Base-by-base conservation (phyloP, 805 yeast genomes). In the Saturnispora ahearnii region DNA sequence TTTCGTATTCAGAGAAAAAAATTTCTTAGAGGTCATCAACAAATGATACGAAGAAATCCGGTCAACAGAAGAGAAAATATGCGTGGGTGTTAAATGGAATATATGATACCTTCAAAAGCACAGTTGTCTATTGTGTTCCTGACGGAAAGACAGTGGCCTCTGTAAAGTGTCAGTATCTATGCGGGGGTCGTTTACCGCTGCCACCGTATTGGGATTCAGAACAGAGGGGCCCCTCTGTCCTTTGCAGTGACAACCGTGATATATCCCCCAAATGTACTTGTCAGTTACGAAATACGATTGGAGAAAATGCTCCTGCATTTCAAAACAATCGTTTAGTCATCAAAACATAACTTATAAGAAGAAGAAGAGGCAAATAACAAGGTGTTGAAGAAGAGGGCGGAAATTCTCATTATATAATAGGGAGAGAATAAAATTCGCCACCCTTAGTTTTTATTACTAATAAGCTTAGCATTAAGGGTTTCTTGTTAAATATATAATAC, bases 181-280 rank as follows among this genome's bases (percentile, higher is more conserved):
- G 45, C 63, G 81, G 80, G 79, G 64, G 62, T 75, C 77, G 81
- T 77, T 77, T 77, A 77, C 78, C 78, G 69, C 65, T 58, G 59
- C 62, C 65, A 66, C 40, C 26, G 40, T 36, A 22, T 18, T 10
- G 12, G 21, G 10, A 15, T n/a, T 21, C 21, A 8, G 24, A 36
- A 22, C 8, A 36, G 40, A 11, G 40, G 40, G 40, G 40, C 40
- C 40, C 40, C 40, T 10, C 24, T 22, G 10, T 18, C 24, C 21
- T 22, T 8, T 18, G 40, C 40, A 36, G 40, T 36, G 40, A 36
- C 40, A 28, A 62, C 67, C 74, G 77, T 56, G 79, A 76, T 76
- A 50, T 45, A 48, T 48, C 53, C 55, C 55, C 45, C 34, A 18
- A 37, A 4, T 18, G 18, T 18, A 34, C 13, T 28, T 30, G 32